Base-by-base conservation (phyloP, 2,329 filamentous ascomycete genomes). In the Pseudocercospora eumusae region DNA sequence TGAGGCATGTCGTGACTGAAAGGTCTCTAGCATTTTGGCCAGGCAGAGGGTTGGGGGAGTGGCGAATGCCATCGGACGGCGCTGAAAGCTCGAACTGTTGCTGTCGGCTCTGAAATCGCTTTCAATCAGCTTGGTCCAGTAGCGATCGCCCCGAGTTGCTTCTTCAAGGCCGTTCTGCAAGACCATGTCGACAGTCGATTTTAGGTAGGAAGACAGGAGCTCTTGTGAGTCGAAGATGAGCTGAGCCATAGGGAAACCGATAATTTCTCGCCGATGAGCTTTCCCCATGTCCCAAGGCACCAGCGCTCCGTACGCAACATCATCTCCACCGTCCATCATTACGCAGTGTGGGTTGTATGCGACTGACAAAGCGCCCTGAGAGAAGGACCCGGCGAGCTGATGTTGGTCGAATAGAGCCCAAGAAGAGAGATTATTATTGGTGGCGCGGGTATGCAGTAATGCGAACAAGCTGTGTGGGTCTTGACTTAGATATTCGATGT, bases 271-370 rank as follows among this genome's bases (percentile, higher is more conserved):
- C 9, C 59, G 44, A 40, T 68, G 66, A 10, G 64, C 64, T 33
- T 33, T 21, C 2, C 49, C 40, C 4, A 57, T 25, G 1, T 64
- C 55, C 59, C 60, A 68, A 8, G 21, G 25, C n/a, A 61, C 50
- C 13, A 68, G 42, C 6, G 58, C 33, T 11, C 66, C 66, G 28
- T 56, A 60, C 2, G 44, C 36, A 4, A 13, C 27, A 27, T 56
- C 21, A 7, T 36, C 54, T 10, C 42, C n/a, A 1, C 59, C 59
- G 27, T 62, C 36, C 58, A 66, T 56, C 7, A 62, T 56, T 1
- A 68, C 64, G 31, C 64, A 68, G 49, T 62, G 60, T 6, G 64
- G 44, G 31, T 68, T 62, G 40, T 57, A 61, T 15, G 36, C 28
- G 10, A 50, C 56, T 40, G 44, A 15, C 4, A 59, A 49, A 21